Conservation (phyloP, 768 basidiomycete genomes). For the Scleroderma citrinum region DNA sequence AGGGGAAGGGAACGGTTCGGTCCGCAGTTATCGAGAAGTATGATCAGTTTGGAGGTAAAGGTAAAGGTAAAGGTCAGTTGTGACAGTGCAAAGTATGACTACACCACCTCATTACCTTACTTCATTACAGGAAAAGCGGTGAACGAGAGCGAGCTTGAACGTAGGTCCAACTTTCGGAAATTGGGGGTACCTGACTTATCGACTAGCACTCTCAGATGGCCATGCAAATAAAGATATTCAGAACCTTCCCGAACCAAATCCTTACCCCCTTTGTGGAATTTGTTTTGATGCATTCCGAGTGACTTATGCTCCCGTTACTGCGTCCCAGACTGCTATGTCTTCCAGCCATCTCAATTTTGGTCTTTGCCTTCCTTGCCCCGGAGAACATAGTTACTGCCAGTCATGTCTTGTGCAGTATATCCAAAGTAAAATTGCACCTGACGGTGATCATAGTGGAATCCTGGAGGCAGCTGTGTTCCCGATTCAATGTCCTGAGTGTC, state of each 20-base stretch:
- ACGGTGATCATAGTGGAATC: conserved; percentile 23
- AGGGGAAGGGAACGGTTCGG: conserved; percentile 24
- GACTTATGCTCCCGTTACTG: conserved; percentile 29
- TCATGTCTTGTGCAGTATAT: conserved; percentile 32
- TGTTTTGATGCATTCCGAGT: conserved; percentile 34
- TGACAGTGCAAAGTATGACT: neutral
- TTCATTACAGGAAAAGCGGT: neutral
- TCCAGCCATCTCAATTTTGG: conserved; percentile 32
- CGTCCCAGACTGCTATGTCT: conserved; percentile 30
- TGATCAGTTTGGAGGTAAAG: neutral
- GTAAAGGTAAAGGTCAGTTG: conserved; percentile 1
- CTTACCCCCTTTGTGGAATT: conserved; percentile 30
- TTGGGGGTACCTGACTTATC: neutral
- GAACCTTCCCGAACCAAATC: neutral
- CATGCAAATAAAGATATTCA: neutral
- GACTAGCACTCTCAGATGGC: neutral
- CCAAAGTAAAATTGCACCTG: conserved; percentile 30
- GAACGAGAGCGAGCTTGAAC: neutral
- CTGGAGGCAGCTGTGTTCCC: conserved; percentile 30
- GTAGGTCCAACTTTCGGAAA: neutral
- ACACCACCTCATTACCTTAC: neutral
- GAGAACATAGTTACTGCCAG: conserved; percentile 31
- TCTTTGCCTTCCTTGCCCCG: conserved; percentile 30
- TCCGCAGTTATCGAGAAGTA: neutral
- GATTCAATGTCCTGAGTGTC: conserved; percentile 35